These are phyloP conservation scores for Geotrichum reessii DNA, from an alignment of 1,139 yeast species.

Conservation along the genomic window DNA sequence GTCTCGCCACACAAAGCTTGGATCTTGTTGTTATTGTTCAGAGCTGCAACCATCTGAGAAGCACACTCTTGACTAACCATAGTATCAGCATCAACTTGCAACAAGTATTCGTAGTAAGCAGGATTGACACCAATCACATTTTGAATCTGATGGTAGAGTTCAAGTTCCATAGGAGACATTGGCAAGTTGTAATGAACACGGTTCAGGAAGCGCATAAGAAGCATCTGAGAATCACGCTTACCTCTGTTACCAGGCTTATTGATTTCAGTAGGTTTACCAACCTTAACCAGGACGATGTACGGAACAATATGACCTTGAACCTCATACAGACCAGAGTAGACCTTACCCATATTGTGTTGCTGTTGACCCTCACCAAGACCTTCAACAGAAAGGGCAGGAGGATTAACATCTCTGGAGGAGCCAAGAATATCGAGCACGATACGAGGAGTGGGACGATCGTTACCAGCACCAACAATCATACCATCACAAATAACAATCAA, in stretches of 20 bases:
- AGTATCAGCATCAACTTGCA: slow-evolving; percentile 44
- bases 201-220: slow-evolving; percentile 40
- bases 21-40: slow-evolving; percentile 36
- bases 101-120: slow-evolving; percentile 38
- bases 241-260: slow-evolving; percentile 42
- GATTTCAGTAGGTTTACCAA: slow-evolving; percentile 41
- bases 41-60: slow-evolving; percentile 35
- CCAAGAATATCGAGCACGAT: slow-evolving; percentile 42
- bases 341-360: slow-evolving; percentile 41
- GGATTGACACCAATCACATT: slow-evolving; percentile 43
- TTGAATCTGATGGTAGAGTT: slow-evolving; percentile 41
- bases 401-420: slow-evolving; percentile 37
- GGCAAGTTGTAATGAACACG: slow-evolving; percentile 41
- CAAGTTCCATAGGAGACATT: slow-evolving; percentile 41
- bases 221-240: slow-evolving; percentile 42
- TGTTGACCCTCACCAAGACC: slow-evolving; percentile 40
- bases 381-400: slow-evolving; percentile 39
- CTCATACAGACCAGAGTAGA: slow-evolving; percentile 41
- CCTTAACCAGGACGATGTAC: slow-evolving; percentile 40
- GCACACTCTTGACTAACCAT: slow-evolving; percentile 38
- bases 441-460: slow-evolving; percentile 41
- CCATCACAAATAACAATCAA: slow-evolving; percentile 41
- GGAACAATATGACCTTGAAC: slow-evolving; percentile 43
- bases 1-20: slow-evolving; percentile 44
- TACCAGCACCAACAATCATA: slow-evolving; percentile 43